Evolutionary conservation across 306 rosid species (phyloP), one percentile per base, ranked within the genome.

Genomic region (Acacia confusa): DNA sequence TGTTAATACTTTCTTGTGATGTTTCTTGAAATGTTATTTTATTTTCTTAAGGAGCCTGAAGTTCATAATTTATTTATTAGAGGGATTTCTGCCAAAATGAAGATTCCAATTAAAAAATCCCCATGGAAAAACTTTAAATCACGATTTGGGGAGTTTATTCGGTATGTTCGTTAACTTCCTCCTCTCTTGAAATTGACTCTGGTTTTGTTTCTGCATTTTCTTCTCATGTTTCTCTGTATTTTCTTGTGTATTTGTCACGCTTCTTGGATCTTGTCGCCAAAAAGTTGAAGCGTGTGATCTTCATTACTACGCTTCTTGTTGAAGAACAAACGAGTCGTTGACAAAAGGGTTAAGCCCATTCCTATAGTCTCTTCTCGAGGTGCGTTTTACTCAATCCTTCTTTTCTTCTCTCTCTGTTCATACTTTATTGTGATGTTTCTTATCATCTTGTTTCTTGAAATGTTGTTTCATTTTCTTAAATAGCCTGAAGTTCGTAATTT

Each of bases 341-440:
- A 66, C 69, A 6, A 6, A 11, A 63, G 53, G 45, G 8, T 61
- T 45, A 22, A 57, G 32, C 64, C n/a, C 57, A 43, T 64, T 40
- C 48, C 83, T 65, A 36, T 40, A 20, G 9, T 70, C 73, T 70
- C 67, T 38, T 82, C 79, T 77, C 84, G 60, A 85, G 88, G 86
- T 85, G 85, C 82, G 22, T 41, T 43, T 30, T 43, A 66, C 24
- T 81, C 74, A 28, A 48, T 74, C 0, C 27, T 1, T 55, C 63
- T 9, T 5, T 55, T n/a, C 28, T 14, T 55, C 53, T 14, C 20
- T 14, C 53, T 47, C 1, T 45, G 0, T 43, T 36, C 0, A 0
- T 36, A 36, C 38, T 0, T 36, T 5, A 0, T 36, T 36, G 38
- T 36, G 38, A 6, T 36, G 7, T 36, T 36, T 36, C 38, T 36